Conservation (phyloP, 192 early-diverging fungal species). For the Kappamyces sp. region DNA sequence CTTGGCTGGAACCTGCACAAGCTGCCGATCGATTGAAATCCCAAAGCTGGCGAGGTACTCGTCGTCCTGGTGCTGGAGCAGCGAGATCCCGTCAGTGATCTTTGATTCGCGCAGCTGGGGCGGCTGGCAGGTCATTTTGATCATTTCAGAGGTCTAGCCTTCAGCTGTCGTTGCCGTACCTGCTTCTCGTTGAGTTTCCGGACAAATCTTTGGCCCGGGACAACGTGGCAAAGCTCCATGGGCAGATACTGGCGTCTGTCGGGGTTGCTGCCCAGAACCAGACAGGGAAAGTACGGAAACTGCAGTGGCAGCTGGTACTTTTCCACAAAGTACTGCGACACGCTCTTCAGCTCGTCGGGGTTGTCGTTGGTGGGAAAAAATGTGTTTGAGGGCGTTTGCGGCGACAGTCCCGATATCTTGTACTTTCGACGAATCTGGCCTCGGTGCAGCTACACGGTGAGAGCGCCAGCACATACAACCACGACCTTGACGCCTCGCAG, state of each 20-base stretch:
- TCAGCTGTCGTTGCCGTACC: conserved; percentile 17
- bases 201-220: conserved; percentile 75
- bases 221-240: conserved; percentile 84
- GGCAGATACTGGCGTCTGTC: conserved; percentile 66
- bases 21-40: conserved; percentile 57
- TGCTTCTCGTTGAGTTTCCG: conserved; percentile 74
- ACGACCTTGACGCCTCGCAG: conserved; percentile 44
- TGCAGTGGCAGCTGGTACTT: conserved; percentile 65
- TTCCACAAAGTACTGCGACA: conserved; percentile 71
- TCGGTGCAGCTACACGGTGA: no score
- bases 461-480: no score
- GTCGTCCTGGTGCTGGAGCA: conserved; percentile 63
- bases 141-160: conserved; percentile 84
- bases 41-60: conserved; percentile 75
- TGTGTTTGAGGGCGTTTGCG: conserved; percentile 57
- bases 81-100: conserved; percentile 67
- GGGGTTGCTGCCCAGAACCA: conserved; percentile 60
- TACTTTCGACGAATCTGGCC: conserved; percentile 67
- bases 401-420: conserved; percentile 62
- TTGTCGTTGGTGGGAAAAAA: conserved; percentile 58
- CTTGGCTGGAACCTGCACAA: conserved; percentile 66
- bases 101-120: conserved; percentile 79
- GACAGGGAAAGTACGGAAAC: conserved; percentile 74
- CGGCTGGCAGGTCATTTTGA: conserved; percentile 80
- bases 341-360: conserved; percentile 28